Percentiles rank a stretch among this genome's conserved stretches.
phyloP scores from a whole-genome alignment of 768 basidiomycete genomes.

The Suillus luteus region DNA sequence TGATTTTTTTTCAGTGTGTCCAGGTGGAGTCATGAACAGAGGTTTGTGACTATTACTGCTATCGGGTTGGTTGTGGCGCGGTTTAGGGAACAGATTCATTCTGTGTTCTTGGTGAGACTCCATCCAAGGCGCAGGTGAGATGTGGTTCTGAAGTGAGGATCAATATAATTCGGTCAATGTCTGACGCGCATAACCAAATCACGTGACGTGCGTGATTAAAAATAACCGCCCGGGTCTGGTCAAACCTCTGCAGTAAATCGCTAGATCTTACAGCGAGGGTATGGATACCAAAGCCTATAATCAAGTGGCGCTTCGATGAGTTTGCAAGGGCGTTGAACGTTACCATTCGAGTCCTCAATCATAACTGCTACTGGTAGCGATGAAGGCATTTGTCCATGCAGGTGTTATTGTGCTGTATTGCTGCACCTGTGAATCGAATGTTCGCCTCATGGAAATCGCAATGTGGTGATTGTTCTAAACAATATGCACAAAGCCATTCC shows the following conservation, averaged over 20 bases:
- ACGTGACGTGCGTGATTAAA: constrained; percentile 17
- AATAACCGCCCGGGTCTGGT: not conserved
- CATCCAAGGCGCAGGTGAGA: constrained; percentile 6
- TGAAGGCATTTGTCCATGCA: not conserved
- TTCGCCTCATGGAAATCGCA: not conserved
- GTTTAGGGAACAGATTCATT: not conserved
- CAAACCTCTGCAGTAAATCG: too few relatives aligned
- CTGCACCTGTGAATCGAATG: not conserved
- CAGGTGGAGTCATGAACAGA: constrained; percentile 2
- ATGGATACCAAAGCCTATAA: too few relatives aligned
- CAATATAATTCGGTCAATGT: not conserved
- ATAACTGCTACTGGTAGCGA: not conserved
- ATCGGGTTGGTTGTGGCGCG: not conserved
- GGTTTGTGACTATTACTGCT: constrained; percentile 3
- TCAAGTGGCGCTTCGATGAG: too few relatives aligned
- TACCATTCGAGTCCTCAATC: not conserved
- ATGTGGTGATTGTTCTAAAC: not conserved
- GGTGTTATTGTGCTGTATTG: not conserved
- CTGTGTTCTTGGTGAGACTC: constrained; percentile 6
- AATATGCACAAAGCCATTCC: not conserved
- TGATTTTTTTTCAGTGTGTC: not conserved
- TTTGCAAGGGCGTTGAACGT: not conserved
- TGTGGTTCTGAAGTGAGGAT: not conserved
- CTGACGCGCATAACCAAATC: constrained; percentile 14
- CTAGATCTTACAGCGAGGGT: too few relatives aligned